A percentile compares a stretch with the other conserved stretches of the same genome.
phyloP scores from a whole-genome alignment of 768 basidiomycete species.

The Amanita rubescens region DNA sequence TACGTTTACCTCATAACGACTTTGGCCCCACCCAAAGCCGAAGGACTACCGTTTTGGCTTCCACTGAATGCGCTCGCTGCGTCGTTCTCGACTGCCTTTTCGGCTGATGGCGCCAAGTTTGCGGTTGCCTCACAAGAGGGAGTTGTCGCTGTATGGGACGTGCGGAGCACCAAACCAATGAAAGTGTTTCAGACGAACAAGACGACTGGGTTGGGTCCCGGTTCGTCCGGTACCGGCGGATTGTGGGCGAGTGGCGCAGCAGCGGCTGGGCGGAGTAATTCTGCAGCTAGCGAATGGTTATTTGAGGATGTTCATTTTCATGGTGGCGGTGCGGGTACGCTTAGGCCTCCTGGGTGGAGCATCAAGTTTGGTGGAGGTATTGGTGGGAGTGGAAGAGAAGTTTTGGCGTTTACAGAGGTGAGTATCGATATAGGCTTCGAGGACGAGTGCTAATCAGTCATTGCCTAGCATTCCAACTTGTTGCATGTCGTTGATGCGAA shows the following conservation, averaged over 20 bases:
- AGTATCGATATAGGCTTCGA: slow-evolving; percentile 11
- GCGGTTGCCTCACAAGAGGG: slow-evolving; percentile 82
- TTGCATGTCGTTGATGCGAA: slow-evolving; percentile 83
- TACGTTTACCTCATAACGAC: slow-evolving; percentile 61
- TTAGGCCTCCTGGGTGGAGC: slow-evolving; percentile 70
- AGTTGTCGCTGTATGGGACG: slow-evolving; percentile 76
- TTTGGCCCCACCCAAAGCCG: slow-evolving; percentile 58
- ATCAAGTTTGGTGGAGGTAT: slow-evolving; percentile 75
- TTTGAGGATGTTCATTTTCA: slow-evolving; percentile 57
- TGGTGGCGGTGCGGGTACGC: slow-evolving; percentile 47
- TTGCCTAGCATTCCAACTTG: slow-evolving; percentile 63
- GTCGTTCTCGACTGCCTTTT: slow-evolving; percentile 77
- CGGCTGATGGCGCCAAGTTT: slow-evolving; percentile 67
- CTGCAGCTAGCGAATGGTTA: slow-evolving; percentile 17
- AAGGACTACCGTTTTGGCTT: slow-evolving; percentile 30
- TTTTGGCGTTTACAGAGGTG: slow-evolving; percentile 90
- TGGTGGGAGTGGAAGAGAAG: slow-evolving; percentile 49
- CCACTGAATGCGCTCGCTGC: slow-evolving; percentile 45
- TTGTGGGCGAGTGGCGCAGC: slow-evolving; percentile 20
- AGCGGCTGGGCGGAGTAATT: slow-evolving; percentile 34
- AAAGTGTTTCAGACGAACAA: slow-evolving; percentile 61
- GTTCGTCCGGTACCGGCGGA: slow-evolving; percentile 9
- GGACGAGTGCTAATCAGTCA: not conserved
- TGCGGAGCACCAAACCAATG: slow-evolving; percentile 62
- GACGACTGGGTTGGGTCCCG: slow-evolving; percentile 12